A percentile compares a stretch with the other conserved stretches of the same genome.
These are phyloP conservation scores for Aureobasidium sp. DNA, from an alignment of 2,329 filamentous ascomycete genomes.

Conservation along the genomic window DNA sequence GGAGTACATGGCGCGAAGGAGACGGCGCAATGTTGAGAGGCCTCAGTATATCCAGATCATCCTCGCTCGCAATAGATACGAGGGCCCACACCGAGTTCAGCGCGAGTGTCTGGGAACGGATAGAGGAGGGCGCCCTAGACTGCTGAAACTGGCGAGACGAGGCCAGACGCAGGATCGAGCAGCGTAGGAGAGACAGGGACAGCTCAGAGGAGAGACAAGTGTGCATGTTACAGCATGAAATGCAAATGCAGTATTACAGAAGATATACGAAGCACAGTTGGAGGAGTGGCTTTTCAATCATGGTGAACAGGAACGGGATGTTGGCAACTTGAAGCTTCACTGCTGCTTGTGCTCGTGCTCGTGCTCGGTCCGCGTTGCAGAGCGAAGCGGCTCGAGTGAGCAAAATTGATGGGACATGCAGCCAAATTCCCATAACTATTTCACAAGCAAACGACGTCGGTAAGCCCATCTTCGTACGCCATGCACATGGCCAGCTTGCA, in stretches of 20 bases:
- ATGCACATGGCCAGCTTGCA: neutral
- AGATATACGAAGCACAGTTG: neutral
- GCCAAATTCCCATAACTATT: neutral
- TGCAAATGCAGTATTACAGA: neutral
- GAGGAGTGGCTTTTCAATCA: neutral
- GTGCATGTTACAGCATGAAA: neutral
- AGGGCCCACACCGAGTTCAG: neutral
- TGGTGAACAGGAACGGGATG: neutral
- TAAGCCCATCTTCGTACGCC: neutral
- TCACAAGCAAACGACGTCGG: constrained; percentile 8
- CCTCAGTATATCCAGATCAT: neutral
- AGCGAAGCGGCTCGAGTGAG: neutral
- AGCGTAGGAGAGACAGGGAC: neutral
- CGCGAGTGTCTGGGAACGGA: neutral
- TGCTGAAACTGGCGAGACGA: neutral
- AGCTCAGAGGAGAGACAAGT: neutral
- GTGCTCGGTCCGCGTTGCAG: neutral
- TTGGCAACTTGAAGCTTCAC: neutral
- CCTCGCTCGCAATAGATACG: neutral
- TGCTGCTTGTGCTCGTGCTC: neutral
- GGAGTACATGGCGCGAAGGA: constrained; percentile 8
- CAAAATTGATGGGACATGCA: constrained; percentile 3
- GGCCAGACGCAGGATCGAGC: neutral
- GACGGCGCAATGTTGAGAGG: neutral
- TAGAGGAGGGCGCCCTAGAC: neutral